Evolutionary conservation across 2,329 filamentous ascomycete genomes (phyloP).

Genomic region (Thelonectria rubi): DNA sequence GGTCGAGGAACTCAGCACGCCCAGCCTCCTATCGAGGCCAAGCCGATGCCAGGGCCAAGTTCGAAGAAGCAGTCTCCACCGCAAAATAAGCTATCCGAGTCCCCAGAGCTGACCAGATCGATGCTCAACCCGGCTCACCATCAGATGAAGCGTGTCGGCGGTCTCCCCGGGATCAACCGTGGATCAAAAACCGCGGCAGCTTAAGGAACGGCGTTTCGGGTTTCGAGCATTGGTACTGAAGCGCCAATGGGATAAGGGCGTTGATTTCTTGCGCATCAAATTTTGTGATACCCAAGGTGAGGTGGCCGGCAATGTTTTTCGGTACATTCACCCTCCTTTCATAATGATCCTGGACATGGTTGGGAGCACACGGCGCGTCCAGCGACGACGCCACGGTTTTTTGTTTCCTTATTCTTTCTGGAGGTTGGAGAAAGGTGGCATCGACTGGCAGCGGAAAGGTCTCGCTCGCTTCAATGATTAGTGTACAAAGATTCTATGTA

Average conservation of each 20-base stretch:
- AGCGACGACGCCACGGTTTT: constrained; percentile 11
- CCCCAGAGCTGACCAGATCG: constrained; percentile 56
- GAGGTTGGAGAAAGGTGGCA: constrained; percentile 29
- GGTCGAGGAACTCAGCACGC: constrained; percentile 37
- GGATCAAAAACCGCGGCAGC: constrained; percentile 49
- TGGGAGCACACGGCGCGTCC: constrained; percentile 29
- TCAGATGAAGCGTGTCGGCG: constrained; percentile 47
- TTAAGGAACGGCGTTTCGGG: constrained; percentile 37
- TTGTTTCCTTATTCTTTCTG: constrained; percentile 26
- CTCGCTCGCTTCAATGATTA: constrained; percentile 32
- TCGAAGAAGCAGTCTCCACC: constrained; percentile 40
- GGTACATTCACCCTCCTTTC: constrained; percentile 35
- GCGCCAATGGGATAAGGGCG: constrained; percentile 32
- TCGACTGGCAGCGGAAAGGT: constrained; percentile 26
- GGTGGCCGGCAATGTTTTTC: constrained; percentile 37
- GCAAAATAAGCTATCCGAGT: constrained; percentile 48
- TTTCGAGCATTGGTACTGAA: constrained; percentile 5
- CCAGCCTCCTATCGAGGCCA: constrained; percentile 32
- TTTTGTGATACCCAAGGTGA: constrained; percentile 52
- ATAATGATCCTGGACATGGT: constrained; percentile 33
- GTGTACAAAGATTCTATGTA: constrained; percentile 38
- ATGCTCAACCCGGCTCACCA: constrained; percentile 46
- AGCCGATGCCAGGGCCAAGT: constrained; percentile 38
- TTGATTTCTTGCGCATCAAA: constrained; percentile 43
- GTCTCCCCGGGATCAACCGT: constrained; percentile 45